Evolutionary conservation across 2,329 filamentous ascomycete species (phyloP), one percentile per base, ranked within the genome.

Genomic region (Colletotrichum sp.): DNA sequence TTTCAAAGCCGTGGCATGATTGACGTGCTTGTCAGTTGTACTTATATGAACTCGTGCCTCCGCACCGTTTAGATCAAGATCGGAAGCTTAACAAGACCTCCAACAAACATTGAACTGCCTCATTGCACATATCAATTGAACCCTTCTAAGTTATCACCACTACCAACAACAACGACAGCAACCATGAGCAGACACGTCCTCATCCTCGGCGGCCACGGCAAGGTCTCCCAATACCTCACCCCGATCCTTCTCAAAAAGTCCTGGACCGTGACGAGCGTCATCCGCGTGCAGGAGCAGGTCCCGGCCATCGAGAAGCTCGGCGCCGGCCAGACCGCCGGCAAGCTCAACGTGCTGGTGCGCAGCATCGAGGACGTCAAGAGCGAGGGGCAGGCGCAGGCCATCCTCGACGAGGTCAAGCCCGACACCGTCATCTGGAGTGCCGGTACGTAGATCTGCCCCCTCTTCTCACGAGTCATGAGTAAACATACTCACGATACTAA

Each of bases 131-230:
- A 39, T 3, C n/a, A 52, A 52, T 52, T 13, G 44, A 44, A 5
- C 1, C 1, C 6, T 8, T 16, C 6, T 32, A 5, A 70, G 0
- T 5, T 3, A 65, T 6, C 30, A 59, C 39, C 34, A 36, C 1
- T 34, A 34, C 3, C 36, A 36, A 2, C 27, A 32, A 6, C 30
- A 22, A 36, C 34, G 6, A 36, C n/a, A 32, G 36, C 11, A 65
- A 80, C 68, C 77, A 80, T 83, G 77, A 79, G 79, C 78, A 87
- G 83, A 34, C 88, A 91, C 81, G 91, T 96, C 75, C 92, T 96
- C 76, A 85, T 97, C 78, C 91, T 97, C 77, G 95, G 95, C 81
- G 95, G 95, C 80, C 94, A 96, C 86, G 95, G 95, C 86, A 95
- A 96, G 83, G 85, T 97, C 75, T 91, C 94, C 78, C 91, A 94